Conservation (phyloP, 345 rosid species). For the rapeseed (Brassica napus) region DNA sequence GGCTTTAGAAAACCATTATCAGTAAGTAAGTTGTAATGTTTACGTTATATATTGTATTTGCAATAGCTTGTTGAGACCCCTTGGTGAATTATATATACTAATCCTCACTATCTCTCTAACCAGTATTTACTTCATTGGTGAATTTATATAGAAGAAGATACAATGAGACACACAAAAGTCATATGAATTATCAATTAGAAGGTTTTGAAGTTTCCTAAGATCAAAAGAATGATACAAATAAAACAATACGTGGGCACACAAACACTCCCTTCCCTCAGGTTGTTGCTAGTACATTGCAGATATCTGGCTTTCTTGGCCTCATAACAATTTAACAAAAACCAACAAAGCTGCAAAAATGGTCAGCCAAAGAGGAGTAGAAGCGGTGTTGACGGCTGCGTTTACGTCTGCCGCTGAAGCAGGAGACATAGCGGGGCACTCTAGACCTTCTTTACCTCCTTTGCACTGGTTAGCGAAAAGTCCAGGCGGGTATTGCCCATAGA, state of each 20-base stretch:
- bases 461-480: slow-evolving; percentile 67
- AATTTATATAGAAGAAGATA: slow-evolving; percentile 10
- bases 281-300: background rate
- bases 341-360: slow-evolving; percentile 25
- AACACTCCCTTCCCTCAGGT: slow-evolving; percentile 1
- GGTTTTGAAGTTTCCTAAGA: slow-evolving; percentile 12
- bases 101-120: background rate
- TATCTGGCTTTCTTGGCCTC: background rate
- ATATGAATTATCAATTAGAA: slow-evolving; percentile 1
- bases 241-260: slow-evolving; percentile 32
- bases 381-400: slow-evolving; percentile 25
- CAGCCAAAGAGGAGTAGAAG: slow-evolving; percentile 24
- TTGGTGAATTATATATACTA: background rate
- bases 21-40: background rate
- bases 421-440: slow-evolving; percentile 48
- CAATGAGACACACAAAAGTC: slow-evolving; percentile 20
- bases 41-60: background rate
- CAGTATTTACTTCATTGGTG: background rate
- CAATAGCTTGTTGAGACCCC: background rate
- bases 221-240: slow-evolving; percentile 25
- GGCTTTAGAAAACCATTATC: slow-evolving; percentile 12
- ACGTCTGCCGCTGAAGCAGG: slow-evolving; percentile 25
- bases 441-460: slow-evolving; percentile 55
- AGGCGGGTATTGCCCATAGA: slow-evolving; percentile 62
- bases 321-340: slow-evolving; percentile 35